Evolutionary conservation across 1,284 basidiomycete genomes (phyloP).

Genomic region (Cutaneotrichosporon sp.): DNA sequence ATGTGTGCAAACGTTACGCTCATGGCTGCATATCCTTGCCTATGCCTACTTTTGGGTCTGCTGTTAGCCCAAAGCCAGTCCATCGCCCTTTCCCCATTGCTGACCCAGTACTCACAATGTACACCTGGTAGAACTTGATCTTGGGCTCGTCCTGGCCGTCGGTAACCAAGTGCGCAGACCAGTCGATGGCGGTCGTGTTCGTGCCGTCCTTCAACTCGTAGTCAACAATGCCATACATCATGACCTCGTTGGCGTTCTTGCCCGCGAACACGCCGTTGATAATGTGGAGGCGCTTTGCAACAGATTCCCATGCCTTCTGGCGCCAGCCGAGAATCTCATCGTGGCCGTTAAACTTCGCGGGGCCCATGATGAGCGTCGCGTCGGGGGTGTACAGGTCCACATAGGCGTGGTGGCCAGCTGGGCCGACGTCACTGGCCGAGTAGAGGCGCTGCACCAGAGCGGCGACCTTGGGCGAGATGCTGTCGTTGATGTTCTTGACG

Average conservation of each 20-base stretch:
- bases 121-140: constrained; percentile 33
- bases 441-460: constrained; percentile 27
- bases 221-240: constrained; percentile 27
- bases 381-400: constrained; percentile 22
- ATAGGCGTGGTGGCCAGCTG: constrained; percentile 22
- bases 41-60: constrained; percentile 1
- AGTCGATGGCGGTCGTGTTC: constrained; percentile 20
- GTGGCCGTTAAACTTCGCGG: constrained; percentile 20
- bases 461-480: constrained; percentile 17
- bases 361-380: constrained; percentile 28
- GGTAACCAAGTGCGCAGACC: constrained; percentile 21
- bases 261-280: constrained; percentile 21
- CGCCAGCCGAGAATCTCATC: constrained; percentile 14
- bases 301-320: constrained; percentile 26
- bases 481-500: constrained; percentile 10
- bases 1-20: no score
- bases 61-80: not conserved
- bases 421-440: constrained; percentile 22
- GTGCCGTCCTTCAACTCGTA: constrained; percentile 31
- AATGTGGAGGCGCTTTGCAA: constrained; percentile 24
- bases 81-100: not conserved
- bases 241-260: constrained; percentile 14
- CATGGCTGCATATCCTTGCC: not conserved
- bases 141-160: constrained; percentile 11
- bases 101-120: constrained; percentile 23